Percentiles rank a stretch among this genome's conserved stretches.
Evolutionary conservation across 1,139 yeast species (phyloP).

Genomic region (Candida tunisiensis): DNA sequence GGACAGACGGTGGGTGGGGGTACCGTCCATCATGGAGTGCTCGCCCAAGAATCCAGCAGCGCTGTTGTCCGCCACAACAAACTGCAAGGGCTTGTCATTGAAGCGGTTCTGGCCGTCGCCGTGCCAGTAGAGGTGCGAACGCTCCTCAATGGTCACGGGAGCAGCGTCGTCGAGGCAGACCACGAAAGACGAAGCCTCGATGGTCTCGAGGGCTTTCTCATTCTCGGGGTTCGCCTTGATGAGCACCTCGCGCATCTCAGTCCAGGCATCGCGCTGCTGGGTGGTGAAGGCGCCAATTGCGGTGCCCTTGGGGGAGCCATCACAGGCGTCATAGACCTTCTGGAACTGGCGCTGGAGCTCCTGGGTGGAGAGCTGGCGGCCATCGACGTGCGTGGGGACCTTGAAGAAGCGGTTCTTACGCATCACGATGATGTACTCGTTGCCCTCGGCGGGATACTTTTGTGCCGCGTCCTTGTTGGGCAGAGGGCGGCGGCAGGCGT

Average conservation of each 20-base stretch:
- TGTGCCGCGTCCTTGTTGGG: conserved; percentile 21
- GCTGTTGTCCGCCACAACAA: conserved; percentile 69
- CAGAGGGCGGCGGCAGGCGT: conserved; percentile 69
- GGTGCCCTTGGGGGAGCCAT: conserved; percentile 27
- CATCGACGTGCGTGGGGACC: conserved; percentile 39
- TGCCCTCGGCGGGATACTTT: conserved; percentile 30
- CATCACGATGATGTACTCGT: conserved; percentile 58
- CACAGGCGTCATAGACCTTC: conserved; percentile 29
- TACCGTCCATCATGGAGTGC: conserved; percentile 97
- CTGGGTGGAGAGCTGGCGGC: conserved; percentile 36
- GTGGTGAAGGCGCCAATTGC: conserved; percentile 72
- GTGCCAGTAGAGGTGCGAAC: conserved; percentile 84
- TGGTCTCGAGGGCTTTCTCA: conserved; percentile 41
- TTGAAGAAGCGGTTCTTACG: conserved; percentile 73
- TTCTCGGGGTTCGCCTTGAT: conserved; percentile 35
- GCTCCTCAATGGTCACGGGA: conserved; percentile 73
- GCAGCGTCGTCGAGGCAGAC: conserved; percentile 58
- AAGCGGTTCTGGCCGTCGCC: conserved; percentile 85
- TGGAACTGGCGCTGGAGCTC: conserved; percentile 54
- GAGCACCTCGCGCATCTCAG: conserved; percentile 41
- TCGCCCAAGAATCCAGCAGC: conserved; percentile 89
- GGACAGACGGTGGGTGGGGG: conserved; percentile 83
- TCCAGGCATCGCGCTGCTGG: conserved; percentile 77
- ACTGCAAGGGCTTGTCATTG: conserved; percentile 85
- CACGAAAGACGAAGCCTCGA: conserved; percentile 67